These are phyloP conservation scores for Albizia julibrissin DNA, from an alignment of 306 rosid species.

Conservation along the genomic window DNA sequence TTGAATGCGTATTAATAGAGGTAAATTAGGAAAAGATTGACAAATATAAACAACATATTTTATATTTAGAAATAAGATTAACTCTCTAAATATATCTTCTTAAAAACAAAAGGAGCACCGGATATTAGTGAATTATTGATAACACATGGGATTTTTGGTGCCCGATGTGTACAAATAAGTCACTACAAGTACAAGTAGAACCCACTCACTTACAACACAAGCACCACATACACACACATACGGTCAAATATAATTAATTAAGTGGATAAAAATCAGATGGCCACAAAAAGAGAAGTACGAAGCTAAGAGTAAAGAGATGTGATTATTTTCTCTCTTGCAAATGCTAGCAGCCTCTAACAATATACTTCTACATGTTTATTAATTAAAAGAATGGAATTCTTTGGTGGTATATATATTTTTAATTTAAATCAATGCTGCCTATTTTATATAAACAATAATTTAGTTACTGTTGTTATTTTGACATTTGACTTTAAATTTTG, in stretches of 20 bases:
- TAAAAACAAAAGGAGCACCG: accelerated
- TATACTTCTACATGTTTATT: not conserved
- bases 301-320: not conserved
- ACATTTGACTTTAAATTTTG: not conserved
- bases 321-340: not conserved
- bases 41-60: no score
- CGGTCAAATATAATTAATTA: not conserved
- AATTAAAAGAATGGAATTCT: not conserved
- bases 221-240: not conserved
- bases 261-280: not conserved
- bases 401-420: not conserved
- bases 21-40: no score
- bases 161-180: not conserved
- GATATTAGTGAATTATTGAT: not conserved
- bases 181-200: not conserved
- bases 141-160: not conserved
- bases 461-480: not conserved
- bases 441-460: not conserved
- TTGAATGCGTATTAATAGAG: no score
- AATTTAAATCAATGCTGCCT: not conserved
- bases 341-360: not conserved
- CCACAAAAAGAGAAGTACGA: not conserved
- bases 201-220: not conserved
- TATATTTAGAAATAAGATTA: no score
- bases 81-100: no score